Conservation (phyloP, 495 filamentous ascomycete genomes). For the Aspergillus biplanus region DNA sequence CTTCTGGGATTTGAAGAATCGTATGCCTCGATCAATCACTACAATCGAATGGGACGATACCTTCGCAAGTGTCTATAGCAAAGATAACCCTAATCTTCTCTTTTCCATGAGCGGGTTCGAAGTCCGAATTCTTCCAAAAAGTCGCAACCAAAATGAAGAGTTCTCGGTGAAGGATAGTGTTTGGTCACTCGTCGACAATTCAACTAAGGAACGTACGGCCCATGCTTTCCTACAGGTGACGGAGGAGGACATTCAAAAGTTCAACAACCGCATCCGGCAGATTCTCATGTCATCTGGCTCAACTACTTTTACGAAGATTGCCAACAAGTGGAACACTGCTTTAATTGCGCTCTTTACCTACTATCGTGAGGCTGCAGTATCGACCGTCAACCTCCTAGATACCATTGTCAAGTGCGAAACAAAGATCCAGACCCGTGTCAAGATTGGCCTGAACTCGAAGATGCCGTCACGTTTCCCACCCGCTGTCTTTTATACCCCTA, state of each 20-base stretch:
- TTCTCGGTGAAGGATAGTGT: constrained; percentile 98
- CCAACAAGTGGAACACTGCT: constrained; percentile 99
- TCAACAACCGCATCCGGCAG: constrained; percentile 98
- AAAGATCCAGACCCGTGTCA: constrained; percentile 98
- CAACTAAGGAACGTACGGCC: constrained; percentile 93
- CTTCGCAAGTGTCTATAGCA: constrained; percentile 98
- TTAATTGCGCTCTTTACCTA: constrained; percentile 99
- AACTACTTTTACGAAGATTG: constrained; percentile 99
- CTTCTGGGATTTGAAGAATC: constrained; percentile 99
- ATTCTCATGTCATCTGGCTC: constrained; percentile 99
- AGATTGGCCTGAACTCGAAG: constrained; percentile 99
- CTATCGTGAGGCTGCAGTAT: constrained; percentile 98
- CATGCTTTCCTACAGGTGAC: constrained; percentile 99
- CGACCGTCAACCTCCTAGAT: constrained; percentile 91
- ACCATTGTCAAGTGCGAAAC: constrained; percentile 99
- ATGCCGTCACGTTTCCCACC: constrained; percentile 99
- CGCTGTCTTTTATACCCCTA: constrained; percentile 98
- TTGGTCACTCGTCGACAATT: constrained; percentile 96
- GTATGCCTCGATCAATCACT: constrained; percentile 89
- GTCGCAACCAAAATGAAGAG: constrained; percentile 90
- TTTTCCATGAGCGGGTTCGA: constrained; percentile 99
- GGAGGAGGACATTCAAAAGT: constrained; percentile 97
- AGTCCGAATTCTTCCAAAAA: constrained; percentile 96
- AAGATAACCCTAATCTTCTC: constrained; percentile 95
- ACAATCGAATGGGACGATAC: constrained; percentile 99